Percentiles rank a stretch among this genome's conserved stretches.
These are phyloP conservation scores for Picea sitchensis DNA, from an alignment of 75 land plant genomes.

Conservation along the genomic window DNA sequence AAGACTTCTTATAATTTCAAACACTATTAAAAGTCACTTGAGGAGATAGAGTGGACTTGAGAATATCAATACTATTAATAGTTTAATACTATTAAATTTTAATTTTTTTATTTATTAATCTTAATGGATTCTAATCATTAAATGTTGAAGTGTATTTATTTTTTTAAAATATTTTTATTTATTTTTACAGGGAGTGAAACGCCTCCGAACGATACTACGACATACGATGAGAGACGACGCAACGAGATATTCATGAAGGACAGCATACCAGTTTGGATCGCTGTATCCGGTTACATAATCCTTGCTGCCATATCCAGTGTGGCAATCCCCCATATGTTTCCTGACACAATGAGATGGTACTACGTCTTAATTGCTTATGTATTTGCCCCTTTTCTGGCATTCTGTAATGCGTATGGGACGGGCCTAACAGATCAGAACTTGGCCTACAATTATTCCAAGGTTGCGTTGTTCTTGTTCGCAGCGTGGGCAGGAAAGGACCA, in stretches of 20 bases:
- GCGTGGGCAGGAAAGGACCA: constrained; percentile 62
- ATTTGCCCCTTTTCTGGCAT: constrained; percentile 58
- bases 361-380: constrained; percentile 47
- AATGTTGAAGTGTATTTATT: too few species aligned
- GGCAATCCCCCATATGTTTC: constrained; percentile 36
- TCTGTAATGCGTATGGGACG: constrained; percentile 81
- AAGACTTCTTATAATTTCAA: too few species aligned
- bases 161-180: too few species aligned
- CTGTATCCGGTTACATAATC: constrained; percentile 26
- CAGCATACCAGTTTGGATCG: constrained; percentile 29
- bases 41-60: too few species aligned
- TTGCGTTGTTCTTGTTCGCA: constrained; percentile 55
- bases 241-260: constrained; percentile 40
- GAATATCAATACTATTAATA: too few species aligned
- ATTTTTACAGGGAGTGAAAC: too few species aligned
- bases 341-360: constrained; percentile 57
- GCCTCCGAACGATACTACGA: neutral
- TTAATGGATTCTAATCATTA: too few species aligned
- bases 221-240: constrained; percentile 21
- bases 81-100: too few species aligned
- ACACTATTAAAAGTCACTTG: too few species aligned
- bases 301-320: constrained; percentile 33
- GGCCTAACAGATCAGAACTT: constrained; percentile 78
- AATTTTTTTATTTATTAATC: too few species aligned
- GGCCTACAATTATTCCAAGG: constrained; percentile 68